Percentiles rank a stretch among this genome's conserved stretches.
Evolutionary conservation across 345 rosid genomes (phyloP).

Genomic region (Lumnitzera littorea): DNA sequence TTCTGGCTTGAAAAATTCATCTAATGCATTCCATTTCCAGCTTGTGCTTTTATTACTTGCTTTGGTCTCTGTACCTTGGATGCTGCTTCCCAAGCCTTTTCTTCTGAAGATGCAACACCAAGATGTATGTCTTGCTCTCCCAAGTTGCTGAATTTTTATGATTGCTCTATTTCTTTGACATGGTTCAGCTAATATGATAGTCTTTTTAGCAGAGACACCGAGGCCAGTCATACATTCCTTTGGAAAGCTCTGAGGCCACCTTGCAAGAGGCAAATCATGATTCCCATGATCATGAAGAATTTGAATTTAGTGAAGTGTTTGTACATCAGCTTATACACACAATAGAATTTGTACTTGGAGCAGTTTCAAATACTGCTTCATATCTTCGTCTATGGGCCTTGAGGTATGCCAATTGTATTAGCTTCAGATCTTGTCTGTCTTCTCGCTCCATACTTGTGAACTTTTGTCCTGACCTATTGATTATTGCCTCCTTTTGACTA

Average conservation of each 20-base stretch:
- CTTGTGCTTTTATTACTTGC: conserved; percentile 66
- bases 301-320: conserved; percentile 92
- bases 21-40: conserved; percentile 29
- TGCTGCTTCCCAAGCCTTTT: conserved; percentile 93
- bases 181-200: conserved; percentile 7
- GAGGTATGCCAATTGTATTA: conserved; percentile 39
- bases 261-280: conserved; percentile 57
- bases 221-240: conserved; percentile 59
- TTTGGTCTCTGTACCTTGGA: conserved; percentile 92
- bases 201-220: conserved; percentile 65
- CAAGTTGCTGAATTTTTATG: conserved; percentile 1
- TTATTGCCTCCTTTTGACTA: too few species aligned
- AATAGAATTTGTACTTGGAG: conserved; percentile 96
- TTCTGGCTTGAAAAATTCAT: neutral
- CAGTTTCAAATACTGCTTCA: conserved; percentile 97
- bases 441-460: too few species aligned
- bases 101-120: conserved; percentile 82
- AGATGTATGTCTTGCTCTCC: conserved; percentile 33
- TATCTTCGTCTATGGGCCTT: conserved; percentile 96
- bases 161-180: neutral
- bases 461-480: too few species aligned
- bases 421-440: neutral
- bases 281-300: conserved; percentile 78
- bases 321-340: conserved; percentile 97
- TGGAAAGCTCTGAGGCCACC: conserved; percentile 62